phyloP scores from a whole-genome alignment of 202 grass and related monocot species.

The Panicum hallii region DNA sequence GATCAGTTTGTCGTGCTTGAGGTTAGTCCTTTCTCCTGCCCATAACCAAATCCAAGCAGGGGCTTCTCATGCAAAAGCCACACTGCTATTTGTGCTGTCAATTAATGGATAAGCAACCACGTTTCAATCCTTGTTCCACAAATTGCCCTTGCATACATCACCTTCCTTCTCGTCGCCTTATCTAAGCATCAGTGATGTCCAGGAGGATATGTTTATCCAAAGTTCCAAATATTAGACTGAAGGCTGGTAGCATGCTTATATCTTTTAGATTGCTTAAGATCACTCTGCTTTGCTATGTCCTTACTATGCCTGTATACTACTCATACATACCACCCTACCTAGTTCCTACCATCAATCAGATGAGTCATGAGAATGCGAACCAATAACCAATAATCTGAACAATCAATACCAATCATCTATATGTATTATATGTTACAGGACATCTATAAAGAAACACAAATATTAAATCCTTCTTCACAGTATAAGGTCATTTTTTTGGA shows the following conservation, averaged over 20 bases:
- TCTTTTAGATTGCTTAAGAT: background rate
- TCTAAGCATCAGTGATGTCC: background rate
- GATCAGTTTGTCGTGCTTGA: constrained; percentile 8
- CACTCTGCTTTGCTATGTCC: background rate
- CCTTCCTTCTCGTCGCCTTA: background rate
- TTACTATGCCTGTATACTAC: constrained; percentile 8
- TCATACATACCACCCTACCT: background rate
- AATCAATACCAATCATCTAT: background rate
- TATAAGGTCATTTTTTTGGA: background rate
- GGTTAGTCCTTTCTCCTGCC: constrained; percentile 12
- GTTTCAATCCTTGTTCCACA: background rate
- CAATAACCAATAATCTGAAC: background rate
- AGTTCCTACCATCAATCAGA: background rate
- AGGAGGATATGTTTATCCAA: background rate
- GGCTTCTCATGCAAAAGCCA: background rate
- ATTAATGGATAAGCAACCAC: background rate
- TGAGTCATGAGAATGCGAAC: background rate
- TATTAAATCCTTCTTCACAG: background rate
- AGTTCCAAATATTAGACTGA: constrained; percentile 9
- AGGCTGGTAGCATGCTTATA: background rate
- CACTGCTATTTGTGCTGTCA: background rate
- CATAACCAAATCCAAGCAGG: background rate
- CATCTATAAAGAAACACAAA: background rate
- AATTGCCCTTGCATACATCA: background rate
- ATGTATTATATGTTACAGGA: background rate